phyloP scores from a whole-genome alignment of 257 asterid genomes.

The Fraxinus quadrangulata region DNA sequence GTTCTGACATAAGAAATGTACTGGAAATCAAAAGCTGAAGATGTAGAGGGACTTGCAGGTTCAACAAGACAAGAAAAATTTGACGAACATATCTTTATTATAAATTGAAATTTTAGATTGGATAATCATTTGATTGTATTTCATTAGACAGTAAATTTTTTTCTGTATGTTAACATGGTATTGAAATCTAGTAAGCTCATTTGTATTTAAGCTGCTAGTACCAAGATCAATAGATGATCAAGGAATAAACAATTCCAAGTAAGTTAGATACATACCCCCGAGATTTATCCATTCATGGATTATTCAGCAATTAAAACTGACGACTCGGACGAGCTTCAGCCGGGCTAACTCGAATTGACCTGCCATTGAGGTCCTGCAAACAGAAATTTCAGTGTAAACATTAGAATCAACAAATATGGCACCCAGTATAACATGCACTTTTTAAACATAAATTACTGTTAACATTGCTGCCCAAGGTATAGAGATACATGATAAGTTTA shows the following conservation, averaged over 20 bases:
- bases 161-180: too few species aligned
- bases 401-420: not conserved
- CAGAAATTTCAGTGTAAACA: conserved; percentile 17
- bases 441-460: not conserved
- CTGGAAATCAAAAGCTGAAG: not conserved
- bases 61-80: not conserved
- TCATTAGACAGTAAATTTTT: too few species aligned
- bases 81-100: not conserved
- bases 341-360: conserved; percentile 54
- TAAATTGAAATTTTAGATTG: not conserved
- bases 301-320: conserved; percentile 23
- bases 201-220: not conserved
- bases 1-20: not conserved
- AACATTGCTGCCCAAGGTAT: not conserved
- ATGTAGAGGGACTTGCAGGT: not conserved
- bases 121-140: not conserved
- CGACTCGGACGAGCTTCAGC: conserved; percentile 58
- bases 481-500: not conserved
- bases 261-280: conserved; percentile 17
- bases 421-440: not conserved
- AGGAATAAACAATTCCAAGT: not conserved
- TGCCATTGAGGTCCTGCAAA: conserved; percentile 58
- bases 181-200: not conserved
- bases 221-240: not conserved
- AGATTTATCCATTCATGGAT: conserved; percentile 14